Evolutionary conservation across 768 basidiomycete species (phyloP), one percentile per base, ranked within the genome.

Genomic region (Lactarius deliciosus): DNA sequence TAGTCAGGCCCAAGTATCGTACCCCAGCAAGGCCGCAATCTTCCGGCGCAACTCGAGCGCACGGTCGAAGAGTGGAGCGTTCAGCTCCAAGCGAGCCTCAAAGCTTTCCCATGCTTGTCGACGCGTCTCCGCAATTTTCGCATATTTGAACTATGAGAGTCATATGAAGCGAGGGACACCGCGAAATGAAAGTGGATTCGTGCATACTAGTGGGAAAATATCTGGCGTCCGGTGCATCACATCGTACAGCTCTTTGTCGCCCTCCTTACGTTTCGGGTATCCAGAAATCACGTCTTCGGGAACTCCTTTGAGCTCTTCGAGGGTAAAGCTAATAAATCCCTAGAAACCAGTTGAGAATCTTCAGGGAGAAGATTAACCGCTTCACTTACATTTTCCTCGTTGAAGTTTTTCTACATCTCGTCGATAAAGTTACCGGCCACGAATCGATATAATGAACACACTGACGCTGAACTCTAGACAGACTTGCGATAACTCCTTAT

Each of bases 1-100:
- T 89, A 94, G 75, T 91, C 92, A 1, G 91, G 91, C 93, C 85
- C 91, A 94, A 10, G 85, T 92, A 25, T 85, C 76, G 73, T 94
- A 95, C 11, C 84, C 84, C 15, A 95, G 79, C 11, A 94, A 73
- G 47, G 77, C 78, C 1, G 89, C 87, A 56, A 91, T 87, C 73
- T 86, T 75, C 38, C 88, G 86, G 54, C 93, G 89, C 3, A 94
- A 81, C 57, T 81, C 81, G 56, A 94, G 81, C 38, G 86, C 85
- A 70, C 85, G 87, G 70, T 81, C 80, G 61, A 94, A 81, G 43
- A 94, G 73, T 2, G 86, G 88, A 25, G 85, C 87, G 69, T 95
- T 96, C 73, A 86, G 77, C 5, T 78, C 78, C 2, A 92, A 79
- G 59, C 91, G 84, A 59, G 80, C 81, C 72, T 96, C 94, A 69